Percentiles rank a stretch among this genome's conserved stretches.
These are phyloP conservation scores for Colletotrichum melonis DNA, from an alignment of 2,329 filamentous ascomycete genomes.

Conservation along the genomic window DNA sequence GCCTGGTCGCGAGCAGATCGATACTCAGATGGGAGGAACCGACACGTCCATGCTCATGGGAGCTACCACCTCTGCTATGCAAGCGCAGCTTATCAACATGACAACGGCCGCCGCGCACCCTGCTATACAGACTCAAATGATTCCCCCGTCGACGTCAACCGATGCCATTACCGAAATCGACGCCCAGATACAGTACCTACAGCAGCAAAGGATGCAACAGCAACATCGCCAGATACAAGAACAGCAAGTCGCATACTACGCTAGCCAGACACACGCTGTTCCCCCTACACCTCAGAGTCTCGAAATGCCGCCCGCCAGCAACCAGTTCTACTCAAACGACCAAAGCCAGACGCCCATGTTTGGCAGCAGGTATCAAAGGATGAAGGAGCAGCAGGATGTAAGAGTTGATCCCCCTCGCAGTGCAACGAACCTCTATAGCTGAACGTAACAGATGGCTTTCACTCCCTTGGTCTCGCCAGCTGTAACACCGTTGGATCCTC, in stretches of 20 bases:
- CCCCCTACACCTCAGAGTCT: conserved; percentile 86
- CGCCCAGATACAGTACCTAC: conserved; percentile 73
- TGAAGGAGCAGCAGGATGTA: conserved; percentile 78
- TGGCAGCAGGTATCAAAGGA: conserved; percentile 70
- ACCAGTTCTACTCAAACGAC: conserved; percentile 70
- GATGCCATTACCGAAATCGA: conserved; percentile 71
- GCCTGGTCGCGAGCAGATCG: conserved; percentile 53
- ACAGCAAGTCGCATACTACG: conserved; percentile 58
- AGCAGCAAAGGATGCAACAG: conserved; percentile 72
- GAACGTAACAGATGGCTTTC: conserved; percentile 72
- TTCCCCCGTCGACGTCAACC: conserved; percentile 56
- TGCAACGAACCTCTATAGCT: conserved; percentile 37
- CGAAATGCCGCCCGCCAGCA: conserved; percentile 74
- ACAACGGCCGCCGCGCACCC: conserved; percentile 58
- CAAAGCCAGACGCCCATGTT: conserved; percentile 70
- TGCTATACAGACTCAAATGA: conserved; percentile 57
- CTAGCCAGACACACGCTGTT: conserved; percentile 69
- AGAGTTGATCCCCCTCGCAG: conserved; percentile 41
- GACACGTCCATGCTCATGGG: conserved; percentile 51
- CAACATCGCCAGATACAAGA: conserved; percentile 69
- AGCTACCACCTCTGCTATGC: conserved; percentile 38
- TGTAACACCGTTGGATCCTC: conserved; percentile 81
- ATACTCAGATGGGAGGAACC: conserved; percentile 62
- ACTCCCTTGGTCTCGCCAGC: conserved; percentile 87
- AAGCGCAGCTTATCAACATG: conserved; percentile 61